Conservation (phyloP, 163 green algal genomes). For the Trebouxia gelatinosa region DNA sequence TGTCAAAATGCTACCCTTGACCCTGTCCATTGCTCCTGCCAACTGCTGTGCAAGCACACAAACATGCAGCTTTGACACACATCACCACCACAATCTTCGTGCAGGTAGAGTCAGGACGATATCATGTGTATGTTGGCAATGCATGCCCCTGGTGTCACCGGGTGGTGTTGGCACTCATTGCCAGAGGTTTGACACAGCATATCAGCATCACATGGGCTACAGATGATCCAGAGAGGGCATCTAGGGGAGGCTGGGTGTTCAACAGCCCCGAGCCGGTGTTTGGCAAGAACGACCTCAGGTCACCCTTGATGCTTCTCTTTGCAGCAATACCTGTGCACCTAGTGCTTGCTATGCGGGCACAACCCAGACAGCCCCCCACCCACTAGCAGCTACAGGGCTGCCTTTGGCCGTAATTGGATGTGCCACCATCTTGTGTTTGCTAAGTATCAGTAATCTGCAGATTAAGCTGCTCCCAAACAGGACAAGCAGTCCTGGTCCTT, state of each 20-base stretch:
- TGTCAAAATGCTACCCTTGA: no score
- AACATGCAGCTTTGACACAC: no score
- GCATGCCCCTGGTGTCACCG: slow-evolving; percentile 93
- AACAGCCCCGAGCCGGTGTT: slow-evolving; percentile 72
- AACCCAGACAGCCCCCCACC: no score
- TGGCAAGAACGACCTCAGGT: slow-evolving; percentile 71
- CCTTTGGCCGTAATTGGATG: neutral
- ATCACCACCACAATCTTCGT: neutral
- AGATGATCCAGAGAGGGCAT: slow-evolving; percentile 79
- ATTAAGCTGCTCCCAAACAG: no score
- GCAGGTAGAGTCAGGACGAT: slow-evolving; percentile 42
- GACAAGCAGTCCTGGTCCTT: no score
- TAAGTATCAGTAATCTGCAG: no score
- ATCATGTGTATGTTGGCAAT: slow-evolving; percentile 84
- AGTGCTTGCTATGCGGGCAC: no score
- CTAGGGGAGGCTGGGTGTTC: slow-evolving; percentile 86
- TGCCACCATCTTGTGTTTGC: neutral
- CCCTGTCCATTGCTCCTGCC: no score
- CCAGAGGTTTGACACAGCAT: slow-evolving; percentile 51
- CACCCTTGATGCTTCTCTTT: no score
- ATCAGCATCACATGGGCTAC: slow-evolving; percentile 47
- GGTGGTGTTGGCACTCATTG: slow-evolving; percentile 68
- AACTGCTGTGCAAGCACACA: no score
- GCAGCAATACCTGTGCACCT: no score
- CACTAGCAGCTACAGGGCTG: slow-evolving; percentile 11